phyloP scores from a whole-genome alignment of 2,329 filamentous ascomycete species.

The Aspergillus thermomutatus region DNA sequence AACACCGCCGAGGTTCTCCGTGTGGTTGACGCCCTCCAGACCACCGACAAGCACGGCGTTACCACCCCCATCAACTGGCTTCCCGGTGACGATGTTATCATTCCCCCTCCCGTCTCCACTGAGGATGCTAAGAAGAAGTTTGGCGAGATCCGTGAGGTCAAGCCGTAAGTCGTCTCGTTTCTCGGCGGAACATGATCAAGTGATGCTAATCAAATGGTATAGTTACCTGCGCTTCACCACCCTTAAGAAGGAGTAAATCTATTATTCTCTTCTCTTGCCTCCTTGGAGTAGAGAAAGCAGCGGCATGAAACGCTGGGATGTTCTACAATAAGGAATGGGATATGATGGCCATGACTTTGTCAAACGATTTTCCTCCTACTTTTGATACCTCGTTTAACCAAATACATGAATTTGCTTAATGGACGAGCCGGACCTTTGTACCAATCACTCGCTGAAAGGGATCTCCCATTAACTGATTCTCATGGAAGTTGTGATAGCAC shows the following conservation, averaged over 20 bases:
- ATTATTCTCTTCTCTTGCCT: slow-evolving; percentile 1
- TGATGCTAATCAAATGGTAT: slow-evolving; percentile 2
- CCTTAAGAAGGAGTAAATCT: slow-evolving; percentile 32
- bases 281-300: background rate
- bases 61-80: slow-evolving; percentile 91
- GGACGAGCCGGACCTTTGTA: background rate
- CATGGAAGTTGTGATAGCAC: no score
- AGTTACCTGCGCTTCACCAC: slow-evolving; percentile 39
- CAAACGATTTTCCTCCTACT: slow-evolving; percentile 1
- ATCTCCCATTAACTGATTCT: no score
- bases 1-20: slow-evolving; percentile 78
- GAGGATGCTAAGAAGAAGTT: slow-evolving; percentile 87
- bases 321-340: slow-evolving; percentile 4
- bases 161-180: slow-evolving; percentile 45
- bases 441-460: no score
- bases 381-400: slow-evolving; percentile 10
- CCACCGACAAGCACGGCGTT: slow-evolving; percentile 83
- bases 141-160: slow-evolving; percentile 64
- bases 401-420: background rate
- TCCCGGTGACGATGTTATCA: slow-evolving; percentile 86
- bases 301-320: background rate
- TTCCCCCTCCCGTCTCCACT: slow-evolving; percentile 77
- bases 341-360: slow-evolving; percentile 8
- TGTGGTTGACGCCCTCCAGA: slow-evolving; percentile 76
- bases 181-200: background rate